Evolutionary conservation across 768 basidiomycete genomes (phyloP).

Genomic region (Leucocoprinus birnbaumii): DNA sequence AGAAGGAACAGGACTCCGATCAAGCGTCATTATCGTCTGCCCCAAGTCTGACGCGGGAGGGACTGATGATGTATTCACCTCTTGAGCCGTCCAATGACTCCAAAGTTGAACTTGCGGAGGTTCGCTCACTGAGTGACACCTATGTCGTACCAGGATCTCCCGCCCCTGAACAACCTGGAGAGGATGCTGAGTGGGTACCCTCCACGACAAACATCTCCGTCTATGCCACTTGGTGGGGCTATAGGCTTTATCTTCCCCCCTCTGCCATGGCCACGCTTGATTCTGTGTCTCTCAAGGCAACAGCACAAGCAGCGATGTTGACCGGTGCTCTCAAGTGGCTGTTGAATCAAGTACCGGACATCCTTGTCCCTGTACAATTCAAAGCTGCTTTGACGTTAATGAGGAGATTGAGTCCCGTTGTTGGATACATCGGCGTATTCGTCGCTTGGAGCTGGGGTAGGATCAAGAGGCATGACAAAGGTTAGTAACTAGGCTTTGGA

Average conservation of each 20-base stretch:
- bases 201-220: constrained; percentile 72
- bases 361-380: constrained; percentile 59
- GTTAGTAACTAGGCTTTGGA: constrained; percentile 26
- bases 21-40: constrained; percentile 14
- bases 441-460: constrained; percentile 78
- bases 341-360: constrained; percentile 58
- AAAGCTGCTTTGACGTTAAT: constrained; percentile 54
- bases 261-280: constrained; percentile 66
- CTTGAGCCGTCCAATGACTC: constrained; percentile 61
- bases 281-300: constrained; percentile 61
- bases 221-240: constrained; percentile 80
- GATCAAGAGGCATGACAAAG: constrained; percentile 66
- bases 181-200: constrained; percentile 60
- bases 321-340: constrained; percentile 74
- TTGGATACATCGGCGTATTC: constrained; percentile 73
- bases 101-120: constrained; percentile 65
- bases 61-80: constrained; percentile 77
- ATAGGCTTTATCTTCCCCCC: constrained; percentile 73
- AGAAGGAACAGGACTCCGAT: constrained; percentile 18
- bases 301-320: constrained; percentile 72
- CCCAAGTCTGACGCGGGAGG: constrained; percentile 17
- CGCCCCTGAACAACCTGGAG: constrained; percentile 21
- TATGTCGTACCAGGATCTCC: background rate
- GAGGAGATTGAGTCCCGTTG: constrained; percentile 59
- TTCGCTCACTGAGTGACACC: constrained; percentile 40